Conservation (phyloP, 1,139 yeast genomes). For the Groenewaldozyma auringiensis region DNA sequence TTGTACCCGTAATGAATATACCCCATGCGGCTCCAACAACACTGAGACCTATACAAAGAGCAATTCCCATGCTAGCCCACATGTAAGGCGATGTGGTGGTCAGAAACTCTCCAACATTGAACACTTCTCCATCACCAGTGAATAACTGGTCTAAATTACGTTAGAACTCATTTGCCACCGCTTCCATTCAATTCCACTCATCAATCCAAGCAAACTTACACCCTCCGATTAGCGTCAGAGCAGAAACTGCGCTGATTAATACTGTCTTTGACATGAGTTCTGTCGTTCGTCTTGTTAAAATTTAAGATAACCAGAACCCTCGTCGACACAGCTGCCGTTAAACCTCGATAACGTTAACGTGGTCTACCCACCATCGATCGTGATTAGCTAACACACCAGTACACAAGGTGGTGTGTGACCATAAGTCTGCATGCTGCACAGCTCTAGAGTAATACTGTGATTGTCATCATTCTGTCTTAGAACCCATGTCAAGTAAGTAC, state of each 20-base stretch:
- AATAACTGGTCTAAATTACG: slow-evolving; percentile 62
- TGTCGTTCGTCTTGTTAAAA: not conserved
- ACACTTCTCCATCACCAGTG: slow-evolving; percentile 85
- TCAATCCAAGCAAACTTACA: too few species aligned
- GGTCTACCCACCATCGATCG: too few species aligned
- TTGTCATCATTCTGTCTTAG: too few species aligned
- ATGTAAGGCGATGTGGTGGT: slow-evolving; percentile 85
- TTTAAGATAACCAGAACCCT: not conserved
- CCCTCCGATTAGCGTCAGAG: slow-evolving; percentile 23
- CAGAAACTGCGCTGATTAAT: slow-evolving; percentile 9
- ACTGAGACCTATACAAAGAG: slow-evolving; percentile 86
- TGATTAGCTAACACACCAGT: too few species aligned
- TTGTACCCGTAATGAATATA: slow-evolving; percentile 89
- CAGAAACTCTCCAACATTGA: slow-evolving; percentile 84
- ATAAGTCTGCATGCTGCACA: too few species aligned
- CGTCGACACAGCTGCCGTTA: not conserved
- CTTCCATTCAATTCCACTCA: too few species aligned
- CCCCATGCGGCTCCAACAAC: slow-evolving; percentile 99
- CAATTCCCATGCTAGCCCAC: slow-evolving; percentile 94
- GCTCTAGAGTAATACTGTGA: not conserved
- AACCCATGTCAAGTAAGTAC: not conserved
- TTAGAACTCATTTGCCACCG: too few species aligned
- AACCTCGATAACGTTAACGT: not conserved
- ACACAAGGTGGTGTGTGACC: too few species aligned
- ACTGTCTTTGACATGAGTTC: slow-evolving; percentile 8